Evolutionary conservation across 225 moss, liverwort and hornwort genomes (phyloP).

Genomic region (Bryum argenteum): DNA sequence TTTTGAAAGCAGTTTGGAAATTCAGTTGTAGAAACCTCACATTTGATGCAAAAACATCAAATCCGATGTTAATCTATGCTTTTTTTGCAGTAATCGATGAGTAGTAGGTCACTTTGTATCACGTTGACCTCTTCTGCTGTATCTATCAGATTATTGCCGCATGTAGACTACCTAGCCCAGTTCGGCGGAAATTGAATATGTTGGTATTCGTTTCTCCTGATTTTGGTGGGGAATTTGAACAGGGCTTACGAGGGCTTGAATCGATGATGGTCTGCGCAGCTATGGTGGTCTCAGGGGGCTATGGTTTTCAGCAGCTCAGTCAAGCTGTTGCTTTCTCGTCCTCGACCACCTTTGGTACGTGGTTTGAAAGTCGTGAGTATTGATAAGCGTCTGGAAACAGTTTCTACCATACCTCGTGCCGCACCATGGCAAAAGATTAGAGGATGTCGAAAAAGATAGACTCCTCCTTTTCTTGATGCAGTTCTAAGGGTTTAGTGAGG

Average conservation of each 20-base stretch:
- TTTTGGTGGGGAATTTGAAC: no score
- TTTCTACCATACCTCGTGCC: background rate
- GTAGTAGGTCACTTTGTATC: no score
- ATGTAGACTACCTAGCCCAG: no score
- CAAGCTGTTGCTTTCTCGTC: conserved; percentile 27
- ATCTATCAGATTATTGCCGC: no score
- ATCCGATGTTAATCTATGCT: no score
- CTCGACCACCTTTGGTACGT: conserved; percentile 24
- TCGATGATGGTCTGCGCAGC: background rate
- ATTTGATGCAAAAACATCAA: no score
- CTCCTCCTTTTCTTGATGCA: background rate
- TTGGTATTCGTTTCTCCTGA: no score
- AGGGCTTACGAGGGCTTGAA: background rate
- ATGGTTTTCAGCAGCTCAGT: conserved; percentile 27
- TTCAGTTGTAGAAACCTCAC: no score
- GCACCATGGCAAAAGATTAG: background rate
- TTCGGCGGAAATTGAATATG: no score
- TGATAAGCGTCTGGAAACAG: background rate
- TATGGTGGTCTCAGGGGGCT: conserved; percentile 31
- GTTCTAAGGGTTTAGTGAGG: conserved; percentile 1
- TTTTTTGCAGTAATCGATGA: no score
- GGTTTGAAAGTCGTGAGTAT: background rate
- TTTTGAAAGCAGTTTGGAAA: no score
- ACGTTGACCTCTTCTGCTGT: no score
- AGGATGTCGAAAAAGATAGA: conserved; percentile 1